Conservation (phyloP, 2,329 filamentous ascomycete species). For the Penicillium palitans region DNA sequence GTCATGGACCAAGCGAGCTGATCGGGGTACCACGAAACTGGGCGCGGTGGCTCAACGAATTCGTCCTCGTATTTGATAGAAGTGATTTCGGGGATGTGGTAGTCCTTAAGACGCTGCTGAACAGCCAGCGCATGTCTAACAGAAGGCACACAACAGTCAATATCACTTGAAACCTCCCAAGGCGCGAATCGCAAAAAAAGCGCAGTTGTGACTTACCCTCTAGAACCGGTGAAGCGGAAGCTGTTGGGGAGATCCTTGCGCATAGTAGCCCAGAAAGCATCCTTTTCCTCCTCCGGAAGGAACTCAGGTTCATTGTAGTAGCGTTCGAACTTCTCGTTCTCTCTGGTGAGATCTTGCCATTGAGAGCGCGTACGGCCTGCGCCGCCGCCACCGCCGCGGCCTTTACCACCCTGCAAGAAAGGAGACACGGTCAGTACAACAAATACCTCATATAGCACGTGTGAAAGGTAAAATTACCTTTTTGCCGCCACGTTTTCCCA, state of each 20-base stretch:
- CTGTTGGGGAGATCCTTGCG: constrained; percentile 89
- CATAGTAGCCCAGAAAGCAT: constrained; percentile 80
- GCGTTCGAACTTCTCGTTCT: constrained; percentile 79
- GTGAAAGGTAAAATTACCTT: constrained; percentile 22
- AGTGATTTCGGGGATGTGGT: constrained; percentile 88
- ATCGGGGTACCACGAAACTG: constrained; percentile 91
- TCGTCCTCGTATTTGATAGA: constrained; percentile 81
- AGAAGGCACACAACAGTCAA: constrained; percentile 13
- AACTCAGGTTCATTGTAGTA: constrained; percentile 82
- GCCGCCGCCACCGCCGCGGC: constrained; percentile 45
- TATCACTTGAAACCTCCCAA: constrained; percentile 1
- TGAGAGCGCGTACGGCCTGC: constrained; percentile 43
- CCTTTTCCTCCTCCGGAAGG: constrained; percentile 73
- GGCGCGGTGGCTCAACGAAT: constrained; percentile 75
- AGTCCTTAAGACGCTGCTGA: constrained; percentile 79
- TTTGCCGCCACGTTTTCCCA: constrained; percentile 36
- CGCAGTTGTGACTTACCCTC: constrained; percentile 61
- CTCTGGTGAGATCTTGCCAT: constrained; percentile 67
- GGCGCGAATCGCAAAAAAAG: constrained; percentile 4
- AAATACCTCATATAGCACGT: not conserved
- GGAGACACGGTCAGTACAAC: constrained; percentile 23
- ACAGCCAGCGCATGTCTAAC: constrained; percentile 87
- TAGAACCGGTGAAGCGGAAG: constrained; percentile 95
- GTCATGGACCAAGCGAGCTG: constrained; percentile 97
- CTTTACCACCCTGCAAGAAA: constrained; percentile 41